Conservation (phyloP, 768 basidiomycete species). For the Leccinum olivaceopallidum region DNA sequence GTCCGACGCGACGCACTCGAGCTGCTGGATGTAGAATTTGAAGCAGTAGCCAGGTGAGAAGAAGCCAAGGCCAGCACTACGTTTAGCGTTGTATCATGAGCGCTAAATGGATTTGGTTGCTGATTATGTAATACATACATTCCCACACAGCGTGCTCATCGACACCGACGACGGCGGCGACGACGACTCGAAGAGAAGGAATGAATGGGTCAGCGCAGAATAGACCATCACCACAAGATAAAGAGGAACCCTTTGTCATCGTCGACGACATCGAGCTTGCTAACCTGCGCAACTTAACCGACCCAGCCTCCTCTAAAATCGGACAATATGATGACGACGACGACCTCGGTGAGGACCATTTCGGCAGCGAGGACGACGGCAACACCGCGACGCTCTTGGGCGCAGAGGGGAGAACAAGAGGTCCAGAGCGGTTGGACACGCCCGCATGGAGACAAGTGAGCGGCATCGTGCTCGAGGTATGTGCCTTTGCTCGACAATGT, state of each 20-base stretch:
- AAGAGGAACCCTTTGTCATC: neutral
- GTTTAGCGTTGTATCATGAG: conserved; percentile 33
- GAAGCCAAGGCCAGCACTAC: conserved; percentile 21
- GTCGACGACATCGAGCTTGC: conserved; percentile 35
- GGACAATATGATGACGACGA: conserved; percentile 27
- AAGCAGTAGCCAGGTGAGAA: conserved; percentile 24
- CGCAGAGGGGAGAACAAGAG: conserved; percentile 30
- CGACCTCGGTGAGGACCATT: conserved; percentile 25
- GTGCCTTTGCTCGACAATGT: conserved; percentile 18
- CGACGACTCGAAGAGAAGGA: neutral
- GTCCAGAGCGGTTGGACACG: conserved; percentile 24
- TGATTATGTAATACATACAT: conserved; percentile 27
- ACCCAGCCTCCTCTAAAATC: conserved; percentile 22
- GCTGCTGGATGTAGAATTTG: conserved; percentile 19
- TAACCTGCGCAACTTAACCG: conserved; percentile 28
- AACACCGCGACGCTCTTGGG: conserved; percentile 44
- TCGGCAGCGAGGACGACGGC: conserved; percentile 37
- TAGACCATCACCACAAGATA: neutral
- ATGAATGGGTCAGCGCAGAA: conserved; percentile 15
- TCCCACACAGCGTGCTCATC: conserved; percentile 22
- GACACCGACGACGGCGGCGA: conserved; percentile 7
- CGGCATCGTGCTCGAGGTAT: conserved; percentile 71
- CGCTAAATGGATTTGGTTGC: conserved; percentile 28
- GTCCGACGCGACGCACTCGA: conserved; percentile 19
- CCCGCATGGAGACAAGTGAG: conserved; percentile 55